Evolutionary conservation across 768 basidiomycete species (phyloP), one percentile per base, ranked within the genome.

Genomic region (Cystoderma amianthinum): DNA sequence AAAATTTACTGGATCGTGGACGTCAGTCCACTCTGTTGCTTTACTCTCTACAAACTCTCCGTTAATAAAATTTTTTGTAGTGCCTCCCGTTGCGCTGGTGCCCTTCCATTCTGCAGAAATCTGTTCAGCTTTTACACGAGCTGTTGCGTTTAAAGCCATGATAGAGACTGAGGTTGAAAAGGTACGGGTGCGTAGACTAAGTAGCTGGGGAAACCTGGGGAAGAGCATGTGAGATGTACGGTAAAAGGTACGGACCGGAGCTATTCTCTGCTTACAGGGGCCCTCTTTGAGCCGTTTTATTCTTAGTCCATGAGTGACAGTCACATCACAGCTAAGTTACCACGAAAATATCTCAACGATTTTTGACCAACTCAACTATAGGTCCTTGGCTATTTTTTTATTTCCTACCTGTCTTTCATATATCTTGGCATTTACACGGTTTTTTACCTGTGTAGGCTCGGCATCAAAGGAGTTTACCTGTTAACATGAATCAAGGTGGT

Each of bases 61-160:
- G 10, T 79, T 85, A 44, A 97, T 87, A 62, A 84, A 92, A 60
- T 92, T 93, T 75, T 87, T 93, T 43, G 93, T 93, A 46, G 72
- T 81, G 20, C 77, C 85, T n/a, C 94, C 94, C 10, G 78, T 75
- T 17, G 85, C 82, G 44, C 73, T 85, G 2, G 94, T 94, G 32
- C 94, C 94, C 48, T 82, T 81, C 90, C 91, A 97, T 21, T 80
- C 71, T 11, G 72, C 60, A 13, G 85, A 85, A 15, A 92, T 65
- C 42, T 72, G 71, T 49, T 87, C 79, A 1, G 87, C 88, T 47
- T 74, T 78, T 18, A 74, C 57, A 15, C 73, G 69, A 16, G 80
- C 82, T 9, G 68, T 47, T 11, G 76, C 62, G 47, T 68, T 76
- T 41, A 90, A 62, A 2, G 75, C 69, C 18, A 57, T 61, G 23